Evolutionary conservation across 2,329 filamentous ascomycete genomes (phyloP).

Genomic region (Trichophyton simii): DNA sequence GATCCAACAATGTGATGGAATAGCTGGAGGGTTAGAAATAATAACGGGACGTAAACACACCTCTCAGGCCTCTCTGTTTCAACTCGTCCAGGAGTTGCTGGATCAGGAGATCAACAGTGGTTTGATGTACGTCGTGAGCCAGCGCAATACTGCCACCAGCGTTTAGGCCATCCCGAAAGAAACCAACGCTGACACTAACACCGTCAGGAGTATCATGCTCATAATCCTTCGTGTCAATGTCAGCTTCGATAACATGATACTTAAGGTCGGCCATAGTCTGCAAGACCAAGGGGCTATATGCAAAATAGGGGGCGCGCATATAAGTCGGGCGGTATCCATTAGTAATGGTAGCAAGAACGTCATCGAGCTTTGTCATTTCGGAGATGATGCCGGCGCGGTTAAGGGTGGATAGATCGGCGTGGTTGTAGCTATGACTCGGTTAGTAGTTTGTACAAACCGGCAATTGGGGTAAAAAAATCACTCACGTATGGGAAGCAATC

Average conservation of each 20-base stretch:
- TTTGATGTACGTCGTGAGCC: conserved; percentile 5
- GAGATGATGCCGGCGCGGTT: conserved; percentile 20
- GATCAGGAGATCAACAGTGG: conserved; percentile 3
- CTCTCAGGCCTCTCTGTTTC: conserved; percentile 1
- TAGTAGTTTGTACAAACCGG: neutral
- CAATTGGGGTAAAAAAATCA: neutral
- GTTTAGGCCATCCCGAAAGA: neutral
- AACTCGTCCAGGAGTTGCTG: conserved; percentile 5
- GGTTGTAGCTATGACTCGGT: conserved; percentile 14
- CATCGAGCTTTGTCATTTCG: conserved; percentile 31
- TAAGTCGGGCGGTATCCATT: conserved; percentile 37
- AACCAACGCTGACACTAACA: neutral
- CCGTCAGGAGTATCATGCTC: neutral
- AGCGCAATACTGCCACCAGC: neutral
- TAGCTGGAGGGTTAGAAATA: too few relatives aligned
- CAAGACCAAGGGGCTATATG: conserved; percentile 23
- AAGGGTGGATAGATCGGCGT: conserved; percentile 28
- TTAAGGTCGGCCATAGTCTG: conserved; percentile 29
- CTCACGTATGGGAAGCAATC: conserved; percentile 35
- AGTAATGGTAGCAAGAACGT: conserved; percentile 29
- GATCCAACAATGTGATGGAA: neutral
- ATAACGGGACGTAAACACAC: neutral
- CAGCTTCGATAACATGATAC: conserved; percentile 34
- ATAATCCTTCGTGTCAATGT: conserved; percentile 35
- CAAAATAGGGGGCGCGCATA: conserved; percentile 37